Conservation (phyloP, 257 asterid species). For the Nicotiana sylvestris region DNA sequence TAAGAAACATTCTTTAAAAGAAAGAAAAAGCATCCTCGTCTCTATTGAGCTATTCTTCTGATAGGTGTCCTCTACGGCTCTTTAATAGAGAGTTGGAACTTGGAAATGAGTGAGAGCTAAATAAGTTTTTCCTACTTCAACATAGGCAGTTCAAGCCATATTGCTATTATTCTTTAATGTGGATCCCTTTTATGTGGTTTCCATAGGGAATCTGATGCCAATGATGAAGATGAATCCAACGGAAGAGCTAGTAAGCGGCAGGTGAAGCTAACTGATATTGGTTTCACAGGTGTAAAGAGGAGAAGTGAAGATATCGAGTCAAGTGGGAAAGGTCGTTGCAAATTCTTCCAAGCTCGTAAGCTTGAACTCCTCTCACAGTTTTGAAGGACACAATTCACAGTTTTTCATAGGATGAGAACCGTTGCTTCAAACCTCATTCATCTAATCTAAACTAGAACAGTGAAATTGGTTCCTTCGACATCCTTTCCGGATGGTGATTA, state of each 20-base stretch:
- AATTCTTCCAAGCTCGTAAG: slow-evolving; percentile 90
- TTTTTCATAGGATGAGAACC: neutral
- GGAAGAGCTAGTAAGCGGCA: slow-evolving; percentile 58
- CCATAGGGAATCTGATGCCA: slow-evolving; percentile 70
- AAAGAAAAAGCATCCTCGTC: neutral
- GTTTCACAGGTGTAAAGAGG: slow-evolving; percentile 52
- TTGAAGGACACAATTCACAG: slow-evolving; percentile 21
- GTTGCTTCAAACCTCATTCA: neutral
- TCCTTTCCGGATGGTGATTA: neutral
- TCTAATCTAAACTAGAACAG: neutral
- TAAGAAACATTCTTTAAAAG: neutral
- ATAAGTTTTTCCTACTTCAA: neutral
- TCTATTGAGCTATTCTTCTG: neutral
- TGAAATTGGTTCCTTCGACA: neutral
- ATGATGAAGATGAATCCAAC: slow-evolving; percentile 46
- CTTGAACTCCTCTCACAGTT: slow-evolving; percentile 70
- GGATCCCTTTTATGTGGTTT: neutral
- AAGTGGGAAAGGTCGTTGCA: slow-evolving; percentile 79
- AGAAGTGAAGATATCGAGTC: slow-evolving; percentile 83
- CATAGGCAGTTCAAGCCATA: neutral
- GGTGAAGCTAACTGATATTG: slow-evolving; percentile 57
- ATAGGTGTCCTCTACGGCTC: neutral
- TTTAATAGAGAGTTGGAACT: neutral
- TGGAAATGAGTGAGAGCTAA: neutral
- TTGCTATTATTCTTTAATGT: neutral